Base-by-base conservation (phyloP, 768 basidiomycete genomes). In the Hericium erinaceus region DNA sequence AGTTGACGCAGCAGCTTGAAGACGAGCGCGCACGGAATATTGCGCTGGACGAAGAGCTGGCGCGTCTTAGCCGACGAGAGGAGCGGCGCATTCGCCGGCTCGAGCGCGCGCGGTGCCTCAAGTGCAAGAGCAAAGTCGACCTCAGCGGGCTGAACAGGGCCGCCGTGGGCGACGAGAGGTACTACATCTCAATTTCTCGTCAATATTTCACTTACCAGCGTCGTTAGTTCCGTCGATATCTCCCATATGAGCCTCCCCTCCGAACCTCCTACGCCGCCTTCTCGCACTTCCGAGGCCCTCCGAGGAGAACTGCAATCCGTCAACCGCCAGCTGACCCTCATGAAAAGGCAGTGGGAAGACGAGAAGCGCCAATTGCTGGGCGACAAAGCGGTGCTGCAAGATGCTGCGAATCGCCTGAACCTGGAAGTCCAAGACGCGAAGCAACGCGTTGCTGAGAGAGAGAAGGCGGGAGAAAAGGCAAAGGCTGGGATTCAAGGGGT, bases 311-410 rank as follows among this genome's bases (percentile, higher is more conserved):
- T 92, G 50, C 78, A 75, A 57, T 71, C 75, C 5, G 83, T 89
- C 57, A 88, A 88, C 58, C 59, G 68, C 3, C 81, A 91, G 60
- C 75, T 92, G 28, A 77, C 79, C 18, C 69, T 71, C 39, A 80
- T 92, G 75, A 87, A 80, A 73, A 75, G 74, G 48, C 75, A 81
- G 65, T 91, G 89, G 89, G 79, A 80, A 26, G 74, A 77, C n/a
- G 88, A 89, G 64, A 82, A 78, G 66, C 73, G 71, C 38, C 75
- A 78, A 55, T 73, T 91, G 13, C 65, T 85, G 26, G 85, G 80
- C 51, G 87, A 92, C 69, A 89, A 85, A 52, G 83, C 80, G 2
- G 79, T 81, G 46, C 79, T 93, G 37, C 84, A 89, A 64, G 82
- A 89, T 60, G 77, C 84, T 7, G 79, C 89, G 0, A 82, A 79